These are phyloP conservation scores for Hypoxylon lenormandii DNA, from an alignment of 495 filamentous ascomycete species.

Conservation along the genomic window DNA sequence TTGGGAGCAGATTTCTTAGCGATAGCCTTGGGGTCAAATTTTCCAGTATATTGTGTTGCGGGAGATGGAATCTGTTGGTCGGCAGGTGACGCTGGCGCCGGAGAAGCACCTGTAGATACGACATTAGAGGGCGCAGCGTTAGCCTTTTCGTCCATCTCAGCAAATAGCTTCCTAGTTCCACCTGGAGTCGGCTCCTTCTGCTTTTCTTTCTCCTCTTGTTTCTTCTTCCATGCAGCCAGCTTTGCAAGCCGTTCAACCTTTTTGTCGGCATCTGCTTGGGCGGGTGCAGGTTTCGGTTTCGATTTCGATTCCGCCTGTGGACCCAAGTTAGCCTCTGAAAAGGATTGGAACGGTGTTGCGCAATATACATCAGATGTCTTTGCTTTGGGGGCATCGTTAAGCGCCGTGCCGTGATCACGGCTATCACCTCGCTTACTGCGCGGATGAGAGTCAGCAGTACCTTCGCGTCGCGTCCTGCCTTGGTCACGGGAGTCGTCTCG, in stretches of 20 bases:
- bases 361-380: conserved; percentile 66
- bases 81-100: conserved; percentile 57
- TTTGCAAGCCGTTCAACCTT: conserved; percentile 85
- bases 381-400: conserved; percentile 58
- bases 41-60: conserved; percentile 74
- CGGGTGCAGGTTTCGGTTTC: conserved; percentile 65
- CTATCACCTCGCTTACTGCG: conserved; percentile 76
- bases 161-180: conserved; percentile 73
- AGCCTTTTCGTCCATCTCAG: conserved; percentile 80
- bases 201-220: conserved; percentile 84
- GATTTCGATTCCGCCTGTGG: conserved; percentile 61
- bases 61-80: conserved; percentile 56
- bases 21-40: conserved; percentile 90
- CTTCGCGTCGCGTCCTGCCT: conserved; percentile 75
- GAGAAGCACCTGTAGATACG: conserved; percentile 69
- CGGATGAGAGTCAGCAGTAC: conserved; percentile 78
- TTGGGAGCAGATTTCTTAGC: conserved; percentile 75
- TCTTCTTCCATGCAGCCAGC: conserved; percentile 90
- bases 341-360: not conserved
- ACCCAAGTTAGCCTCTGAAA: conserved; percentile 30
- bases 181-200: conserved; percentile 74
- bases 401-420: conserved; percentile 64
- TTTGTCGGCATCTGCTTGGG: conserved; percentile 81
- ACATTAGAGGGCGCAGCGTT: conserved; percentile 66
- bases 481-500: conserved; percentile 84